These are phyloP conservation scores for Hygrophoropsis aurantiaca DNA, from an alignment of 768 basidiomycete species.

Conservation along the genomic window DNA sequence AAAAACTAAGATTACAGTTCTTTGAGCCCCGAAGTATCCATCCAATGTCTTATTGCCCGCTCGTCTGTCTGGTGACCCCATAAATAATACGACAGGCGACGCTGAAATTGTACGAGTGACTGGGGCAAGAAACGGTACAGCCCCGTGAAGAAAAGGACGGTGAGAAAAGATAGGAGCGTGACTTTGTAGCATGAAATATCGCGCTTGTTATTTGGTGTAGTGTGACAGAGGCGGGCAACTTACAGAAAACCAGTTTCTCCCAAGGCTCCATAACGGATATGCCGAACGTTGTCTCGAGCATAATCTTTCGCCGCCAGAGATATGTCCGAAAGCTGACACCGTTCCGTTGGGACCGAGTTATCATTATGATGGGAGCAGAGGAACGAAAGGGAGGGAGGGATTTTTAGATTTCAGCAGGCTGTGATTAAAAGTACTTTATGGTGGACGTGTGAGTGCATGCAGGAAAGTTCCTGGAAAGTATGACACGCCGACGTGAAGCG, in stretches of 20 bases:
- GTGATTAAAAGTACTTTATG: neutral
- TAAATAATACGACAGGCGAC: conserved; percentile 61
- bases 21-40: conserved; percentile 23
- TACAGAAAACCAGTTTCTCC: conserved; percentile 65
- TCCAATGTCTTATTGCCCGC: conserved; percentile 19
- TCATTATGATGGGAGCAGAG: conserved; percentile 1
- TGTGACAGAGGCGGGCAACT: conserved; percentile 23
- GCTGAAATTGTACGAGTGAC: conserved; percentile 51
- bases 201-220: too few species aligned
- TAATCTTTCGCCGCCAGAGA: conserved; percentile 54
- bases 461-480: too few species aligned
- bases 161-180: conserved; percentile 37
- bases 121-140: conserved; percentile 57
- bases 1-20: conserved; percentile 16
- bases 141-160: conserved; percentile 49
- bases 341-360: conserved; percentile 8
- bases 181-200: too few species aligned
- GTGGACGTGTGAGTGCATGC: neutral
- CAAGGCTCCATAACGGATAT: conserved; percentile 64
- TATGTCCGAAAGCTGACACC: conserved; percentile 25
- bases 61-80: conserved; percentile 48
- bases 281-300: conserved; percentile 60
- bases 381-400: neutral
- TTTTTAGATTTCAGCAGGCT: too few species aligned
- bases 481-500: too few species aligned